Conservation (phyloP, 306 rosid species). For the Leucaena leucocephala region DNA sequence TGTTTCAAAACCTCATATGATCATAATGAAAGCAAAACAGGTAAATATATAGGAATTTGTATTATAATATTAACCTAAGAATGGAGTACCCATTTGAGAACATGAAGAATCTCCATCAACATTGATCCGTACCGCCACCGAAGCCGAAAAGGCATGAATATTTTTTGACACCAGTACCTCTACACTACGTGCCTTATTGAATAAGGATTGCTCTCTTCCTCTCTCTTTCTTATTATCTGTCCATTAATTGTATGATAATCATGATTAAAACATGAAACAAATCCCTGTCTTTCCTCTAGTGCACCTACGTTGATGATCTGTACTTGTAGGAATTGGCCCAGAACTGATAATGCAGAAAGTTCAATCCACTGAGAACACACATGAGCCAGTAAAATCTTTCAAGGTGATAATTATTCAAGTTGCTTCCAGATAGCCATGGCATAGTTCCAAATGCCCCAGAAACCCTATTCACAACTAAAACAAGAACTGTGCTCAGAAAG, state of each 20-base stretch:
- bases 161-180: not conserved
- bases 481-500: conserved; percentile 70
- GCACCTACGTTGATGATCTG: conserved; percentile 39
- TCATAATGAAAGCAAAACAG: not conserved
- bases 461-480: conserved; percentile 54
- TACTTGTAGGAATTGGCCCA: conserved; percentile 69
- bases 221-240: conserved; percentile 12
- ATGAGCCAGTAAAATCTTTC: conserved; percentile 84
- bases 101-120: conserved; percentile 10
- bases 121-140: conserved; percentile 23
- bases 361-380: conserved; percentile 67
- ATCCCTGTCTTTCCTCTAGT: conserved; percentile 13
- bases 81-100: not conserved
- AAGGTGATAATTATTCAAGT: conserved; percentile 68
- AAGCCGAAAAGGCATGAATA: not conserved
- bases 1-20: not conserved
- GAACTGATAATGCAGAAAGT: conserved; percentile 58
- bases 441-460: conserved; percentile 45
- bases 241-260: not conserved
- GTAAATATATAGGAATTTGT: no score
- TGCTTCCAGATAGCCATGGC: conserved; percentile 67
- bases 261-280: conserved; percentile 18
- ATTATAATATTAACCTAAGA: no score
- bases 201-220: not conserved
- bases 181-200: not conserved